These are phyloP conservation scores for Cytospora chrysosperma DNA, from an alignment of 2,329 filamentous ascomycete species.

Conservation along the genomic window DNA sequence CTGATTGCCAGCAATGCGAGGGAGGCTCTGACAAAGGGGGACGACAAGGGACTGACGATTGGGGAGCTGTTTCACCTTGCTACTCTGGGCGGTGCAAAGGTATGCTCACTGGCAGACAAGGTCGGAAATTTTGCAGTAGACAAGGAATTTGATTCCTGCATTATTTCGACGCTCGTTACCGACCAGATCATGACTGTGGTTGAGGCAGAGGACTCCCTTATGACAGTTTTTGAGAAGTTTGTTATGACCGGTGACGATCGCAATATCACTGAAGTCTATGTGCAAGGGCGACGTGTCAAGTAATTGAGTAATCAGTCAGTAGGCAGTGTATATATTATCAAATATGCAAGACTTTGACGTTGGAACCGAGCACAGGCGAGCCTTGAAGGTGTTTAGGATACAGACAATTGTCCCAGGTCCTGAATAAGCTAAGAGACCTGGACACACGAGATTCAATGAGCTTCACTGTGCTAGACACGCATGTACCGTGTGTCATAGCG, in stretches of 20 bases:
- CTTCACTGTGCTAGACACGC: too few relatives aligned
- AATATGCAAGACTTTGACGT: too few relatives aligned
- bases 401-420: too few relatives aligned
- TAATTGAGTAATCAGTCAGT: not conserved
- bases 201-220: conserved; percentile 47
- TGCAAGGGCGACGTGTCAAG: conserved; percentile 41
- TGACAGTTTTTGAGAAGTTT: conserved; percentile 60
- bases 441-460: too few relatives aligned
- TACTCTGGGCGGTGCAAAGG: conserved; percentile 59
- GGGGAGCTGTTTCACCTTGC: conserved; percentile 59
- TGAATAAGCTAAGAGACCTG: too few relatives aligned
- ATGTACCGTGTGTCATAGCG: too few relatives aligned
- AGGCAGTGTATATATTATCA: too few relatives aligned
- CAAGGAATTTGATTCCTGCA: conserved; percentile 62
- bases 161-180: conserved; percentile 41
- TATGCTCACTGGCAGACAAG: conserved; percentile 52
- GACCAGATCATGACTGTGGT: conserved; percentile 51
- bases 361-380: too few relatives aligned
- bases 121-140: conserved; percentile 58
- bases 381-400: too few relatives aligned
- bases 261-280: conserved; percentile 57
- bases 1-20: conserved; percentile 53
- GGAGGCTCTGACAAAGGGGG: conserved; percentile 40
- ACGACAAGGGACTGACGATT: conserved; percentile 46
- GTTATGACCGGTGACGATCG: conserved; percentile 65